Evolutionary conservation across 495 filamentous ascomycete species (phyloP), one percentile per base, ranked within the genome.

Genomic region (Astrocystis sublimbata): DNA sequence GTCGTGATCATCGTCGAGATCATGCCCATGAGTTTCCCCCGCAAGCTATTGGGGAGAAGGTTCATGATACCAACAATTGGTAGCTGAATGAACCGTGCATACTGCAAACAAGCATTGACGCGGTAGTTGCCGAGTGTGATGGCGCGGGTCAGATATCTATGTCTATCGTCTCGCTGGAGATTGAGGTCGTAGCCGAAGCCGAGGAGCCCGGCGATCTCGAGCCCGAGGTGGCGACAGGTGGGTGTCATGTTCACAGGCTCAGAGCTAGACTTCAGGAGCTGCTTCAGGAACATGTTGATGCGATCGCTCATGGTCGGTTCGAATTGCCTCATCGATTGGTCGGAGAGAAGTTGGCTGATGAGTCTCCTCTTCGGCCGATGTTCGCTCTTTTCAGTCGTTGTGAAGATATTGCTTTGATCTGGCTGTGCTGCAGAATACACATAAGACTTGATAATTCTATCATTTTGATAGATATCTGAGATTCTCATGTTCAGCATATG

Each of bases 381-480:
- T 38, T 43, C 23, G 15, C 26, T 23, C 4, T 23, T 45, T 15
- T 65, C 33, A n/a, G 31, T 9, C 23, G 42, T 52, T 8, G n/a
- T 63, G 51, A 56, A 63, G 30, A 65, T 10, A 23, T 31, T 28
- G 42, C 54, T 57, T 38, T 26, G 9, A 19, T 9, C 30, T 13
- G 30, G 23, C 42, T 28, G 21, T 35, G 55, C 6, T 15, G 23
- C 8, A 15, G 26, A 26, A 45, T 62, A 62, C 3, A 35, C 3
- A 15, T 57, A 15, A 13, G 60, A 33, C 38, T 62, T 62, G 4
- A 21, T 15, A 17, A 46, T 30, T 36, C 24, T 15, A 9, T 41
- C 33, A 30, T 41, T 45, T 33, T 62, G 35, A 28, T 62, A 62
- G 36, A 57, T 57, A 79, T 88, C 1, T 85, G n/a, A 1, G 24